A percentile compares a stretch with the other conserved stretches of the same genome.
Conservation (phyloP, 1,284 basidiomycete species). For the Puccinia novopanici region DNA sequence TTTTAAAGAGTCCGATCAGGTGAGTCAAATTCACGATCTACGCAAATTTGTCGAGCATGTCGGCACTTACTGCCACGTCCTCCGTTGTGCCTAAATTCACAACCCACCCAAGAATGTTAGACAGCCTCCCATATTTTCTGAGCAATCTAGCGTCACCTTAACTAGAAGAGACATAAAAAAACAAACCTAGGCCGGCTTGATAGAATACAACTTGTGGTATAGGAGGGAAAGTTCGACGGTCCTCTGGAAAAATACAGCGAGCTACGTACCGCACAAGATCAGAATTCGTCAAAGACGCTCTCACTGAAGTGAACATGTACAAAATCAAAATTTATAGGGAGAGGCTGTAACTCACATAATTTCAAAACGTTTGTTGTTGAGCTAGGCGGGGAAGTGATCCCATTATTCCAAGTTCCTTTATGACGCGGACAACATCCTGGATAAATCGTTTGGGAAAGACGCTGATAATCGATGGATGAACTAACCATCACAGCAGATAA, state of each 20-base stretch:
- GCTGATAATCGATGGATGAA: neutral
- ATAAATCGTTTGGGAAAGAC: neutral
- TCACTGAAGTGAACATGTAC: no score
- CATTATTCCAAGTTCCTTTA: slow-evolving; percentile 47
- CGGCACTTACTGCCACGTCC: slow-evolving; percentile 24
- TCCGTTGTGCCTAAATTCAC: slow-evolving; percentile 39
- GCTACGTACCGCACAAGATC: neutral
- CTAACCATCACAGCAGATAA: slow-evolving; percentile 46
- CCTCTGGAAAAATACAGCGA: slow-evolving; percentile 47
- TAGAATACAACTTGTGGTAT: slow-evolving; percentile 49
- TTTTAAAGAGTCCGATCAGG: neutral
- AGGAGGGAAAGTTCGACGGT: slow-evolving; percentile 43
- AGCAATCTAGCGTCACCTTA: no score
- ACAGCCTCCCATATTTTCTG: neutral
- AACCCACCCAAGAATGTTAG: slow-evolving; percentile 11
- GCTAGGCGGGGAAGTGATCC: slow-evolving; percentile 22
- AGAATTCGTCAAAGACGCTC: slow-evolving; percentile 1
- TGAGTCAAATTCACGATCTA: neutral
- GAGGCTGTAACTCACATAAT: slow-evolving; percentile 25
- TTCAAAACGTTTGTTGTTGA: slow-evolving; percentile 41
- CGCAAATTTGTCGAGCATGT: neutral
- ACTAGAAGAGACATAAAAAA: no score
- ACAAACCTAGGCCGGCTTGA: slow-evolving; percentile 45
- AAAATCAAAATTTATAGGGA: neutral
- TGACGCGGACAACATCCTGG: neutral